Base-by-base conservation (phyloP, 2,329 filamentous ascomycete genomes). In the Aspergillus sp. region DNA sequence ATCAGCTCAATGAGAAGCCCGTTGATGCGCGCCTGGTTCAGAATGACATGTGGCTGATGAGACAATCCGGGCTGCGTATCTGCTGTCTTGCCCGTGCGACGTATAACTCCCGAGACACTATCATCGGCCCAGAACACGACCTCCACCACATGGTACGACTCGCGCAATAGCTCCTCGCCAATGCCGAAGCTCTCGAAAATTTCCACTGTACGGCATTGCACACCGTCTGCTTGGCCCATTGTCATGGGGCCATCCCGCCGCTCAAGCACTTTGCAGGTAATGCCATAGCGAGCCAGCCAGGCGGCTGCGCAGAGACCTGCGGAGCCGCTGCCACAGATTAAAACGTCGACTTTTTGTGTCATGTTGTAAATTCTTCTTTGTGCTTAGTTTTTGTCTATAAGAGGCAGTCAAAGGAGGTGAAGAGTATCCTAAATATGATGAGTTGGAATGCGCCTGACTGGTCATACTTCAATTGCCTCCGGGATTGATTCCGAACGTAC, bases 171-270 rank as follows among this genome's bases (percentile, higher is more conserved):
- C 17, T 80, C 75, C 49, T 85, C 83, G 1, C 80, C 78, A 3
- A 88, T 78, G 1, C 80, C 83, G 32, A 87, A 85, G 48, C 82
- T 84, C 66, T 88, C 85, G 54, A 87, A 86, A 21, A 88, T 81
- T 69, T 88, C 86, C 13, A 87, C 84, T 0, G 85, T 86, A 1
- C 85, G 83, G 58, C 82, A 84, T 71, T 87, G 84, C 17, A 87
- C 83, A 1, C 85, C 85, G 61, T 90, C 87, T 13, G 87, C 88
- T 72, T 89, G 85, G 2, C 87, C 87, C 49, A 81, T 78, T 43
- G 78, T 68, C 53, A 89, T 77, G 0, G 84, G 85, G 0, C 85
- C 86, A 3, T 73, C 60, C 5, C 84, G 81, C 5, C 79, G 80
- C 66, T 90, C 87, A 0, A 89, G 76, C 25, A 89, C 81, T 47